A percentile compares a stretch with the other conserved stretches of the same genome.
Evolutionary conservation across 371 early-diverging fungal species (phyloP).

Genomic region (Thermomucor indicae-seudaticae): DNA sequence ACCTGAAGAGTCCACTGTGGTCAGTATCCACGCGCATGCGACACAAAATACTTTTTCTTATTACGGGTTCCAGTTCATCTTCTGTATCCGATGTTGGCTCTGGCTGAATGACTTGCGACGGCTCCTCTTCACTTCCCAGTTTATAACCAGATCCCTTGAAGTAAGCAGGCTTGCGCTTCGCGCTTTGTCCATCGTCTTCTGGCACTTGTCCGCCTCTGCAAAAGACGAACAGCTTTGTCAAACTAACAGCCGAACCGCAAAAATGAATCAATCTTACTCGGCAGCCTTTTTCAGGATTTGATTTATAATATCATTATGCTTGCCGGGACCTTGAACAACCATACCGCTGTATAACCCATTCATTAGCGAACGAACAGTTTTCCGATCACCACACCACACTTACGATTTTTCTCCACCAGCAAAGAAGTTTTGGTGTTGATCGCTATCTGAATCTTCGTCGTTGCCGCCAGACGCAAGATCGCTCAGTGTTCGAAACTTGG

Average conservation of each 20-base stretch:
- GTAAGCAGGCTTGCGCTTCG: conserved; percentile 34
- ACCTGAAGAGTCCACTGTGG: conserved; percentile 24
- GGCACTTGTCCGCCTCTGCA: conserved; percentile 50
- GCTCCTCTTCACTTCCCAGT: conserved; percentile 67
- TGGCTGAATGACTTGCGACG: conserved; percentile 32
- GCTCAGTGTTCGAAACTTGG: conserved; percentile 61
- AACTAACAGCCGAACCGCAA: background rate
- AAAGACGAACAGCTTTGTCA: background rate
- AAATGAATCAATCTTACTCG: conserved; percentile 45
- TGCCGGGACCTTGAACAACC: conserved; percentile 68
- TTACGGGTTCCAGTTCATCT: conserved; percentile 35
- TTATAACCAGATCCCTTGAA: conserved; percentile 69
- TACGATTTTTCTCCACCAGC: conserved; percentile 89
- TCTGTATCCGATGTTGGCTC: conserved; percentile 8
- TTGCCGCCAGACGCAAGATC: conserved; percentile 41
- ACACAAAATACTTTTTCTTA: background rate
- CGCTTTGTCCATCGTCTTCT: conserved; percentile 28
- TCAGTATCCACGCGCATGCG: background rate
- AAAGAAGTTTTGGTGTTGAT: conserved; percentile 71
- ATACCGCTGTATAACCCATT: conserved; percentile 48
- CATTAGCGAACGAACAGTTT: background rate
- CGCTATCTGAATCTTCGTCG: conserved; percentile 53
- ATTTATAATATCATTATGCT: conserved; percentile 61
- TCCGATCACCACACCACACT: conserved; percentile 9
- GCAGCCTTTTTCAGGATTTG: conserved; percentile 80